Evolutionary conservation across 768 basidiomycete genomes (phyloP).

Genomic region (Multifurca ochricompacta): DNA sequence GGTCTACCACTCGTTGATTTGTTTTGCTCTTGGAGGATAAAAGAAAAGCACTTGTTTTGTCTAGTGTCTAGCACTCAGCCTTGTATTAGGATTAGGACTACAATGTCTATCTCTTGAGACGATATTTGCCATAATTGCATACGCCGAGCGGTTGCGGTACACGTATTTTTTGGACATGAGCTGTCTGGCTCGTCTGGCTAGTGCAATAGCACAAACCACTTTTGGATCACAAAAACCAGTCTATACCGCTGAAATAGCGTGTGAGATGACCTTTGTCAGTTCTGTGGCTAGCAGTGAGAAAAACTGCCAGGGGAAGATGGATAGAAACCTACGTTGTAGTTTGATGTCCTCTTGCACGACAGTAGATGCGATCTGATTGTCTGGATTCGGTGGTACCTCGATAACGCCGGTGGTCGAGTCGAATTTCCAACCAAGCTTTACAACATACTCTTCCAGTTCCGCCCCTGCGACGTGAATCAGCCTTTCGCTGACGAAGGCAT

Average conservation of each 20-base stretch:
- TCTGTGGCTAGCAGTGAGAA: conserved; percentile 35
- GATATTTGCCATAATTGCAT: too few species aligned
- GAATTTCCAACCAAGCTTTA: conserved; percentile 59
- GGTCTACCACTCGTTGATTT: conserved; percentile 24
- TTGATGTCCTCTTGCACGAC: conserved; percentile 79
- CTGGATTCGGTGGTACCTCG: conserved; percentile 69
- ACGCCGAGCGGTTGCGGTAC: too few species aligned
- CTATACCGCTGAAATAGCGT: conserved; percentile 52
- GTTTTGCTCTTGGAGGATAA: not conserved
- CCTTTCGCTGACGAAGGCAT: not conserved
- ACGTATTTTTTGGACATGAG: too few species aligned
- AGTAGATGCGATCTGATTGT: conserved; percentile 82
- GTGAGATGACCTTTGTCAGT: conserved; percentile 66
- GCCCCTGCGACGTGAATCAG: conserved; percentile 32
- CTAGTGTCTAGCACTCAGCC: not conserved
- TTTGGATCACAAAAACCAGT: conserved; percentile 11
- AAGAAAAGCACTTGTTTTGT: not conserved
- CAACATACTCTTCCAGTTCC: conserved; percentile 52
- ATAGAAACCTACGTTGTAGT: conserved; percentile 56
- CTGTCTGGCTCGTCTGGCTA: too few species aligned
- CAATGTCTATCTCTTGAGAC: not conserved
- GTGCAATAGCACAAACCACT: conserved; percentile 1
- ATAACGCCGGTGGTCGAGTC: conserved; percentile 51
- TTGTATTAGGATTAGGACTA: not conserved
- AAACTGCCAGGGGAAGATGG: conserved; percentile 3